These are phyloP conservation scores for Neltuma alba DNA, from an alignment of 306 rosid species.

Conservation along the genomic window DNA sequence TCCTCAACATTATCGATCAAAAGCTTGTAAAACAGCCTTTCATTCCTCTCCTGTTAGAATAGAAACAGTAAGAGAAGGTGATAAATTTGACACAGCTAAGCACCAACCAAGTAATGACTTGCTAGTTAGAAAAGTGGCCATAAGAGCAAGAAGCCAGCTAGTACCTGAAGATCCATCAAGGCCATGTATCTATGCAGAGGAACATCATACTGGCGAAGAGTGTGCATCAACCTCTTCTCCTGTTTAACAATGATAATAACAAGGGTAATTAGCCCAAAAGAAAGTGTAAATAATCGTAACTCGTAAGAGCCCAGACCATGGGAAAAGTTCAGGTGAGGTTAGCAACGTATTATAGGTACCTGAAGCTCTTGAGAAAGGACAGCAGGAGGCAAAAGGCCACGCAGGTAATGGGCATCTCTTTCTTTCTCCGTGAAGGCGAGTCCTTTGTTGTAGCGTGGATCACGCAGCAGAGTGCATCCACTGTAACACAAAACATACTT, in stretches of 20 bases:
- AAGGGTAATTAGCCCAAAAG: conserved; percentile 1
- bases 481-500: conserved; percentile 48
- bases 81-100: conserved; percentile 17
- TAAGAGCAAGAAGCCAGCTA: background rate
- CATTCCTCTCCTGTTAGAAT: conserved; percentile 82
- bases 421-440: conserved; percentile 83
- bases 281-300: background rate
- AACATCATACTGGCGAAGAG: conserved; percentile 86
- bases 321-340: background rate
- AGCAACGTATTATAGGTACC: conserved; percentile 41
- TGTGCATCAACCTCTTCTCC: conserved; percentile 90
- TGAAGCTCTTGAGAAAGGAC: conserved; percentile 80
- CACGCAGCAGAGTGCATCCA: conserved; percentile 79
- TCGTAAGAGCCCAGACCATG: background rate
- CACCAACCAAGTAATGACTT: background rate
- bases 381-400: conserved; percentile 93
- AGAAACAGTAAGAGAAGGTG: conserved; percentile 28
- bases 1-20: conserved; percentile 91
- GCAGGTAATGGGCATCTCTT: conserved; percentile 95
- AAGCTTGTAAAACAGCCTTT: conserved; percentile 89
- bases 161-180: conserved; percentile 98
- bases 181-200: conserved; percentile 88
- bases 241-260: conserved; percentile 36
- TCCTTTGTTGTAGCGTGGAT: conserved; percentile 96
- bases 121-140: background rate